Evolutionary conservation across 176 grass and related monocot genomes (phyloP), one percentile per base, ranked within the genome.

Genomic region (Urochloa ruziziensis): DNA sequence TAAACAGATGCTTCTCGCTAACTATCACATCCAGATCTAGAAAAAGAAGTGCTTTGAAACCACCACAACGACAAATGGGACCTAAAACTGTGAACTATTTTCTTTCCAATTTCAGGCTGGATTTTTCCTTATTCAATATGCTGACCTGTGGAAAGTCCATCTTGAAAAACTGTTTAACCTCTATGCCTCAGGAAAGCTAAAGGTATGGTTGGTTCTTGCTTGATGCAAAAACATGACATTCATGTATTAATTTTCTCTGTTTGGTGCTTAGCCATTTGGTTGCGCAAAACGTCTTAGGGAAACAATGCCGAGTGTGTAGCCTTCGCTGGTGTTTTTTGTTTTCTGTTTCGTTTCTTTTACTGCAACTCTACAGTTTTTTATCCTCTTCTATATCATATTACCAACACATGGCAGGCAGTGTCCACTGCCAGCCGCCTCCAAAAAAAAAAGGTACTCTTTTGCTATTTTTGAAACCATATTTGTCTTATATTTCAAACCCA

Each of bases 81-180:
- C 51, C 6, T 75, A 36, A 36, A 17, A 39, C 15, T 58, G 6
- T 36, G 23, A 64, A 25, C 10, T 79, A 0, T 49, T 35, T 34
- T 8, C 28, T 79, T 49, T 79, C 42, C 28, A 57, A 57, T 82
- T 51, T 69, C 88, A 90, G 92, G 89, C 92, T 87, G 89, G 92
- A 9, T 94, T 94, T 91, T 94, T 91, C 33, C 81, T 94, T 36
- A 17, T 91, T 76, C 89, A 94, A 60, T 80, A 91, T 75, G 84
- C 92, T 58, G 77, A 87, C 82, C 77, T 94, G 77, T 94, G 82
- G 82, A 84, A 91, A 91, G 77, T 85, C 58, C 92, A 94, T 87
- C 87, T 94, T 67, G 84, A 89, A 53, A 91, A 67, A 77, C 77
- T 94, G 34, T 89, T 91, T 76, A 82, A 90, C 81, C 84, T 94